Base-by-base conservation (phyloP, 371 early-diverging fungal species). In the Basidiobolus meristosporus region DNA sequence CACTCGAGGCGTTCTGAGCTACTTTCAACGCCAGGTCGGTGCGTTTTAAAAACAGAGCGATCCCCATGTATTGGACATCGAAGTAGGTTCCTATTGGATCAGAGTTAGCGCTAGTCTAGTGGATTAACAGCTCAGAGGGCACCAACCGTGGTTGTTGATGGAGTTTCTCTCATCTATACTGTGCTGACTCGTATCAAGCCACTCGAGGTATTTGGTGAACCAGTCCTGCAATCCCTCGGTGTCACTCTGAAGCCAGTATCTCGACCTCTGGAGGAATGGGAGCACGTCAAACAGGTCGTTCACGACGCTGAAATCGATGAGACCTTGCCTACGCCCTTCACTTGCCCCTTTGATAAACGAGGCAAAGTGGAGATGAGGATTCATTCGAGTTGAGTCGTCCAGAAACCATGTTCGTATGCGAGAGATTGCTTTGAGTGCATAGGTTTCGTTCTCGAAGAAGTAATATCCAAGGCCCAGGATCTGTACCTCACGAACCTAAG, bases 131-230 rank as follows among this genome's bases (percentile, higher is more conserved):
- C n/a, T n/a, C n/a, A n/a, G n/a, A n/a, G n/a, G 52, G 38, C 47
- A 56, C 56, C 26, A 26, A 41, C 65, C 71, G 29, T 68, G 71
- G 43, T 65, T 64, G 44, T 67, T 63, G 43, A 54, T 42, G 11
- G 57, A 41, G 12, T 41, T 32, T 5, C 44, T 38, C 34, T 66
- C 67, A 37, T 45, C 40, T 26, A 49, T 42, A 16, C 62, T 67
- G 31, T 59, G 46, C 2, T 52, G 49, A 12, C 61, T 61, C 1
- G 54, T 52, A 15, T 50, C 50, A 1, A 70, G 53, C 70, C 70
- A 70, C 6, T 43, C 34, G 11, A 54, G 43, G 44, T 66, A 70
- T n/a, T 48, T 43, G 0, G 49, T 44, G 37, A 60, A 54, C 70
- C 70, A 70, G 7, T 44, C 44, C 16, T 58, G 56, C 10, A 65